Base-by-base conservation (phyloP, 306 rosid genomes). In the Argentina anserina region DNA sequence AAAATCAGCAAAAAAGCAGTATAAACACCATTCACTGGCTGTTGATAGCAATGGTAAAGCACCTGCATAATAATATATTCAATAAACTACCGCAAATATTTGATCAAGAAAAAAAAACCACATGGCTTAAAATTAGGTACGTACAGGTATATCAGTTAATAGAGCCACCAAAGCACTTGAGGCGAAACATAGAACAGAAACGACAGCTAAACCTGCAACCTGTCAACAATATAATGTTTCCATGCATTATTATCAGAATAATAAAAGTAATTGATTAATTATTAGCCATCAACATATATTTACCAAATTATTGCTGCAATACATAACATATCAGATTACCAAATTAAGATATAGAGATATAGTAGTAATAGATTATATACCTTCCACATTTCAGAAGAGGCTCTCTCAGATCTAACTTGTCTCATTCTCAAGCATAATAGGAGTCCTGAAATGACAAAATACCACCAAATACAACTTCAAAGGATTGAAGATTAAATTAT, bases 191-290 rank as follows among this genome's bases (percentile, higher is more conserved):
- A 91, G 39, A 34, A 94, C 89, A 67, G 95, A 91, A 80, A 87
- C 86, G 31, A 81, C 80, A 68, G 99, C 87, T 82, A 94, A 79
- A 83, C 95, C 90, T 69, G 96, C 96, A 88, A 94, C 95, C 99
- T 94, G 92, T 56, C 66, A 71, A 65, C 72, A 83, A 58, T 9
- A 68, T 67, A 76, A 63, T 64, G 37, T 49, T 47, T 79, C 63
- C 78, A 70, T 31, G 28, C 65, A 62, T 50, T 46, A 68, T 64
- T 36, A 66, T 41, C 14, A 50, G 59, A 47, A 42, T 39, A 58
- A 46, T 23, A 49, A 50, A 23, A 55, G 28, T 21, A 56, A 17
- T 6, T 52, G 41, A 36, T 33, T 43, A 50, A 60, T 3, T 58
- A 49, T 21, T 29, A 37, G 42, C 37, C 52, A 66, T 18, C 0